phyloP scores from a whole-genome alignment of 2,329 filamentous ascomycete genomes.

The Trichoderma cornu-damae region DNA sequence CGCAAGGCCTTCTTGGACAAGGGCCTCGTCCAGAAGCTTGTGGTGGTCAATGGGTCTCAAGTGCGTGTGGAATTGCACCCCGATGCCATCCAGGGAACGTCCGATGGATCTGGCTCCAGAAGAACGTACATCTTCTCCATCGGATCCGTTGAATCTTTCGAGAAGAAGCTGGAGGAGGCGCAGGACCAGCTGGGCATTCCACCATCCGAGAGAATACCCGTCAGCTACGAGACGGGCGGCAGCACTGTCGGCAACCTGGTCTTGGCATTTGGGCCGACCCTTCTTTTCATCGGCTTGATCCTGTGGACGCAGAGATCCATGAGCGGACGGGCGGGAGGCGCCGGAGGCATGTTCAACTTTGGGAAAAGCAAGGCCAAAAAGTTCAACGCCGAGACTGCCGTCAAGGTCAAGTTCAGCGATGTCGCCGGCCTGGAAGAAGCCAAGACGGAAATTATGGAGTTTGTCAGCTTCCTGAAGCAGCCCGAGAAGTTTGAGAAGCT shows the following conservation, averaged over 20 bases:
- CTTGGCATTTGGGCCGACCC: constrained; percentile 74
- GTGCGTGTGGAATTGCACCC: constrained; percentile 79
- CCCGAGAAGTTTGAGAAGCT: constrained; percentile 89
- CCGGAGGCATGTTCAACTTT: constrained; percentile 85
- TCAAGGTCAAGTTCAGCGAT: constrained; percentile 96
- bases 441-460: constrained; percentile 98
- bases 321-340: constrained; percentile 52
- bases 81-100: constrained; percentile 54
- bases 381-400: constrained; percentile 93
- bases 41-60: constrained; percentile 64
- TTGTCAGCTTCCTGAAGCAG: constrained; percentile 93
- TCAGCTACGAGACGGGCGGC: constrained; percentile 77
- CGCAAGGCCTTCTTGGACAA: constrained; percentile 90
- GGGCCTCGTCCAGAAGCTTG: constrained; percentile 88
- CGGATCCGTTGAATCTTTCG: constrained; percentile 89
- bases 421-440: constrained; percentile 98
- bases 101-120: constrained; percentile 27
- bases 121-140: constrained; percentile 82
- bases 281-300: constrained; percentile 78
- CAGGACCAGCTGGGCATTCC: constrained; percentile 86
- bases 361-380: constrained; percentile 92
- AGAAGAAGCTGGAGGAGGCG: constrained; percentile 79
- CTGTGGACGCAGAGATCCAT: constrained; percentile 75
- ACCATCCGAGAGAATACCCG: constrained; percentile 80
- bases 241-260: constrained; percentile 69